Percentiles rank a stretch among this genome's conserved stretches.
These are phyloP conservation scores for Drechslera avenae DNA, from an alignment of 2,329 filamentous ascomycete species.

Conservation along the genomic window DNA sequence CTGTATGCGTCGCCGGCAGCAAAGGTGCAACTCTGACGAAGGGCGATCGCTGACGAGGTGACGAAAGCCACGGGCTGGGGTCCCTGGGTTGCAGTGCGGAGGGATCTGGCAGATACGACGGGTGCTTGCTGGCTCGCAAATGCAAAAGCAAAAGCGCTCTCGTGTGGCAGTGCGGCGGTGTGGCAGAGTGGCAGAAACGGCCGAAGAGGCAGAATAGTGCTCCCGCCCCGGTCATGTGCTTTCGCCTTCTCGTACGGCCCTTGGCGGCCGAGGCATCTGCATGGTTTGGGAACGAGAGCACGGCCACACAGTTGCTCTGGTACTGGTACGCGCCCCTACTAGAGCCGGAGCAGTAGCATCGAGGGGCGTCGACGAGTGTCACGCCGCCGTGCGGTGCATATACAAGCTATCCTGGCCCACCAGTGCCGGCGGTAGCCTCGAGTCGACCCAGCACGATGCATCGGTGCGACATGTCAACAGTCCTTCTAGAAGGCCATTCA, in stretches of 20 bases:
- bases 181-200: no score
- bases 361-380: conserved; percentile 4
- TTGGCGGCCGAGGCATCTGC: conserved; percentile 9
- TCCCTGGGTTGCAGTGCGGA: not conserved
- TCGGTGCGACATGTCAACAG: not conserved
- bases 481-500: conserved; percentile 12
- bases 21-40: conserved; percentile 37
- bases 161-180: no score
- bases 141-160: no score
- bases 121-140: no score
- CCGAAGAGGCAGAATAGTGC: no score
- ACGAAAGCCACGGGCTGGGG: not conserved
- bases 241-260: not conserved
- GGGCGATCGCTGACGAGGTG: conserved; percentile 13
- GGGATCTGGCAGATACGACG: not conserved
- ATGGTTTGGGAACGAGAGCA: conserved; percentile 1
- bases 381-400: conserved; percentile 1
- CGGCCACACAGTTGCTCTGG: conserved; percentile 12
- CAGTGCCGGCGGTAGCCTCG: not conserved
- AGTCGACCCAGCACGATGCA: not conserved
- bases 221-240: not conserved
- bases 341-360: conserved; percentile 8
- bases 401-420: conserved; percentile 4
- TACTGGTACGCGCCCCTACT: conserved; percentile 10
- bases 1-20: conserved; percentile 25